Evolutionary conservation across 768 basidiomycete species (phyloP).

Genomic region (Cystobasidium ongulense): DNA sequence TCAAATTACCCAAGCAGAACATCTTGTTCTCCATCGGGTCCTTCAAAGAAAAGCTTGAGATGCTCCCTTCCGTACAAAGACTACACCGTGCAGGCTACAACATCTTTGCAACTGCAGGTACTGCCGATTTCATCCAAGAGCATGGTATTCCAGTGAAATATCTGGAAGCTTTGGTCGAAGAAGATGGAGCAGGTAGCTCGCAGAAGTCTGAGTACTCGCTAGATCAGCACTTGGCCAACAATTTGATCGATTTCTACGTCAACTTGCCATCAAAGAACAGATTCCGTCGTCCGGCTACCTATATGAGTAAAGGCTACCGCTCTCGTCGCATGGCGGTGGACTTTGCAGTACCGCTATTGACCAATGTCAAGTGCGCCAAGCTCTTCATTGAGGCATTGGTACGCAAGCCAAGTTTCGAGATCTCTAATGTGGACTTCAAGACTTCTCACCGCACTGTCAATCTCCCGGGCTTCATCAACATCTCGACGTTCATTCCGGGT

Average conservation of each 20-base stretch:
- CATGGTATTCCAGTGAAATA: conserved; percentile 78
- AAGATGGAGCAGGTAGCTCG: conserved; percentile 54
- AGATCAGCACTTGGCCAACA: conserved; percentile 75
- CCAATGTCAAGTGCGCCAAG: conserved; percentile 98
- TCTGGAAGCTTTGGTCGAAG: conserved; percentile 50
- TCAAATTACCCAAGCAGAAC: conserved; percentile 90
- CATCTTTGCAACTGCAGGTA: conserved; percentile 93
- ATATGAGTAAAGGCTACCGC: conserved; percentile 90
- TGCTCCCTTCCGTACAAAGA: conserved; percentile 89
- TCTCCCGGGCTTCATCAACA: conserved; percentile 85
- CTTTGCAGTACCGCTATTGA: conserved; percentile 92
- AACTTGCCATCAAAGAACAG: conserved; percentile 97
- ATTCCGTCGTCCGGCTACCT: conserved; percentile 92
- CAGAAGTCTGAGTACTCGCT: conserved; percentile 97
- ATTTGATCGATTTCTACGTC: conserved; percentile 96
- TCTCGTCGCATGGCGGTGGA: conserved; percentile 98
- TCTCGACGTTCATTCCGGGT: conserved; percentile 74
- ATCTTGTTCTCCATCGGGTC: conserved; percentile 93
- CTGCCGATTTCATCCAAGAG: conserved; percentile 93
- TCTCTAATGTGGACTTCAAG: conserved; percentile 85
- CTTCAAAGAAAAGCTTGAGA: conserved; percentile 93
- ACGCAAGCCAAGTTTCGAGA: conserved; percentile 78
- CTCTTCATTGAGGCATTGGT: conserved; percentile 86
- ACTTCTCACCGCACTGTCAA: conserved; percentile 80
- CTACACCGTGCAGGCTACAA: conserved; percentile 86